Evolutionary conservation across 2,329 filamentous ascomycete genomes (phyloP).

Genomic region (Fusarium illudens): DNA sequence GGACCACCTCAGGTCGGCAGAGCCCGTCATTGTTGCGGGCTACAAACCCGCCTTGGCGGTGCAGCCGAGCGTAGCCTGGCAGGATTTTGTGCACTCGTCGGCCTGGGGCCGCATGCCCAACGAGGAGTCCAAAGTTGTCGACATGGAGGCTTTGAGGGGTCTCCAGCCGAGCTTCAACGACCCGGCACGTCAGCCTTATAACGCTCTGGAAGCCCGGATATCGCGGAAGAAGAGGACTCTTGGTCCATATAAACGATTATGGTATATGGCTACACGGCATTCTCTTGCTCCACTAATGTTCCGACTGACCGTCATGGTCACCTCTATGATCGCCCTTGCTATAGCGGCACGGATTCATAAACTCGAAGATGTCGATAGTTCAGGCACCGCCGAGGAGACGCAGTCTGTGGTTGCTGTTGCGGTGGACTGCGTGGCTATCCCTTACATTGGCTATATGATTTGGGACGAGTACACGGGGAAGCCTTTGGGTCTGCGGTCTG

Average conservation of each 20-base stretch:
- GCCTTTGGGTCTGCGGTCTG: constrained; percentile 84
- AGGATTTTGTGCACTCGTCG: constrained; percentile 62
- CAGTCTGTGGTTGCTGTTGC: constrained; percentile 90
- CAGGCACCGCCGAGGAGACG: constrained; percentile 64
- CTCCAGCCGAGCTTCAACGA: constrained; percentile 59
- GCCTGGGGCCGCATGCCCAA: constrained; percentile 58
- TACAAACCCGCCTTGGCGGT: constrained; percentile 50
- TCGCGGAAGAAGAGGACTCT: constrained; percentile 45
- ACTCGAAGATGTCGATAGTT: constrained; percentile 58
- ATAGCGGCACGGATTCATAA: constrained; percentile 79
- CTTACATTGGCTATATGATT: constrained; percentile 93
- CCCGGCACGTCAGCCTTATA: constrained; percentile 46
- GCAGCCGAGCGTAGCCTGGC: constrained; percentile 58
- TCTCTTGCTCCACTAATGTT: constrained; percentile 87
- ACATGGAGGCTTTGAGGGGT: constrained; percentile 54
- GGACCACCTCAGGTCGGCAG: constrained; percentile 67
- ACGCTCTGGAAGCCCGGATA: constrained; percentile 40
- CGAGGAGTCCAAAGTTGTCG: constrained; percentile 59
- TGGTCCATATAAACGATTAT: constrained; percentile 63
- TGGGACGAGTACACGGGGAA: constrained; percentile 97
- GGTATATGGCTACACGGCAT: constrained; percentile 77
- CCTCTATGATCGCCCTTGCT: constrained; percentile 82
- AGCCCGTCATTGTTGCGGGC: constrained; percentile 66
- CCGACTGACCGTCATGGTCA: constrained; percentile 81
- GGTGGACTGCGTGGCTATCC: constrained; percentile 86